Evolutionary conservation across 306 rosid species (phyloP).

Genomic region (Casuarina equisetifolia): DNA sequence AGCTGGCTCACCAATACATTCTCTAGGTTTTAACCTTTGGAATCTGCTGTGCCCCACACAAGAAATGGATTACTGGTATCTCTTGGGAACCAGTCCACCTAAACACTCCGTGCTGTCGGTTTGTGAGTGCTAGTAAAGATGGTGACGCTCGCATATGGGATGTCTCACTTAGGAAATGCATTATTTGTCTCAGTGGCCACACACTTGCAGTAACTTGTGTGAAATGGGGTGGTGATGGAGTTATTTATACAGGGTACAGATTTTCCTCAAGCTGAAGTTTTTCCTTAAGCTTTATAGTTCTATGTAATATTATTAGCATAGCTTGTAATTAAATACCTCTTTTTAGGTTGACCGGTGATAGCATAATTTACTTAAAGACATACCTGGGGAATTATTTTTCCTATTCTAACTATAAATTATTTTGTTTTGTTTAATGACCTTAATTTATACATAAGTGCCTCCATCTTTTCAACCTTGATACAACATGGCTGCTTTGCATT

Average conservation of each 20-base stretch:
- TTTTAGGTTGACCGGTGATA: background rate
- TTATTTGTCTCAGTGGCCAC: conserved; percentile 78
- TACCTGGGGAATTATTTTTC: background rate
- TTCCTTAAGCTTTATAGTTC: conserved; percentile 5
- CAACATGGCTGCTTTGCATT: background rate
- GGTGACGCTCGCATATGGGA: conserved; percentile 99
- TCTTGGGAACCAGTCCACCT: conserved; percentile 98
- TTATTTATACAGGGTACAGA: conserved; percentile 84
- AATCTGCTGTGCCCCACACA: conserved; percentile 50
- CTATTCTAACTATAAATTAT: background rate
- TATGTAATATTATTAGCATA: background rate
- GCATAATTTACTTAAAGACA: background rate
- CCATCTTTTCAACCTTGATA: background rate
- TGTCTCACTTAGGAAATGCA: conserved; percentile 55
- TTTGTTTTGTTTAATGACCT: background rate
- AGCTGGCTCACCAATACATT: conserved; percentile 5
- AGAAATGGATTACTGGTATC: conserved; percentile 92
- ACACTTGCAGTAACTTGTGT: conserved; percentile 88
- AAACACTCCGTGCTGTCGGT: conserved; percentile 81
- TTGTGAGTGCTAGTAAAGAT: conserved; percentile 96
- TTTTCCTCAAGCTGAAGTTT: background rate
- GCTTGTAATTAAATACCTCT: background rate
- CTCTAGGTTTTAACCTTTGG: conserved; percentile 8
- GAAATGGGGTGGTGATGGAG: conserved; percentile 99
- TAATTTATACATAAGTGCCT: background rate